Conservation (phyloP, 2,329 filamentous ascomycete genomes). For the Neocatenulostroma microsporum region DNA sequence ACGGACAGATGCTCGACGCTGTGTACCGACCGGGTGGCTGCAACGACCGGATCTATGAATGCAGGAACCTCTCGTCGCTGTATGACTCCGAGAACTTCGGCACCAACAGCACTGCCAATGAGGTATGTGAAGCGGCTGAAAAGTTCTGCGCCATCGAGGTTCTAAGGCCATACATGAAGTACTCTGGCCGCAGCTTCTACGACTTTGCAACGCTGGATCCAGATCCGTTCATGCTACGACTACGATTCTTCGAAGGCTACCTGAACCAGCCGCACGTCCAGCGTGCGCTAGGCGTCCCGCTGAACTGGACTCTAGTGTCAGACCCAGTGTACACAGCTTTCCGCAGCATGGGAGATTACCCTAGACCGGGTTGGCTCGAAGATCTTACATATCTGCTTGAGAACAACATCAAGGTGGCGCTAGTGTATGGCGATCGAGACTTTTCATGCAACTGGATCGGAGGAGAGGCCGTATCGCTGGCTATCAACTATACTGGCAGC, state of each 20-base stretch:
- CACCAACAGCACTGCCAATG: conserved; percentile 10
- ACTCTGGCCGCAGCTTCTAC: conserved; percentile 49
- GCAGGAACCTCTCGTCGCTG: conserved; percentile 36
- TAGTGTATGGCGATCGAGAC: conserved; percentile 25
- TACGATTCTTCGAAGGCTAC: conserved; percentile 54
- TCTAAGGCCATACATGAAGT: conserved; percentile 48
- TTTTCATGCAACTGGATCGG: conserved; percentile 36
- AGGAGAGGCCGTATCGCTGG: conserved; percentile 30
- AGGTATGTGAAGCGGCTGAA: conserved; percentile 48
- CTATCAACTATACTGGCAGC: conserved; percentile 30
- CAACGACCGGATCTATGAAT: conserved; percentile 40
- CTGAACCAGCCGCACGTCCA: conserved; percentile 54
- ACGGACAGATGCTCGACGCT: conserved; percentile 27
- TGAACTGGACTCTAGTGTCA: no score
- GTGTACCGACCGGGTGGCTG: conserved; percentile 47
- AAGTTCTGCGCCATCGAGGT: conserved; percentile 52
- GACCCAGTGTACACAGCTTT: no score
- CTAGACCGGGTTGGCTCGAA: no score
- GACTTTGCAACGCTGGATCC: no score
- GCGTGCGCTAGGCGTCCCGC: conserved; percentile 55
- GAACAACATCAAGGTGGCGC: conserved; percentile 18
- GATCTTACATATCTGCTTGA: conserved; percentile 22
- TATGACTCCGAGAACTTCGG: conserved; percentile 21
- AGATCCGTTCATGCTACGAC: conserved; percentile 45
- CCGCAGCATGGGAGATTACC: no score